A percentile compares a stretch with the other conserved stretches of the same genome.
phyloP scores from a whole-genome alignment of 345 rosid genomes.

The Brassica juncea region DNA sequence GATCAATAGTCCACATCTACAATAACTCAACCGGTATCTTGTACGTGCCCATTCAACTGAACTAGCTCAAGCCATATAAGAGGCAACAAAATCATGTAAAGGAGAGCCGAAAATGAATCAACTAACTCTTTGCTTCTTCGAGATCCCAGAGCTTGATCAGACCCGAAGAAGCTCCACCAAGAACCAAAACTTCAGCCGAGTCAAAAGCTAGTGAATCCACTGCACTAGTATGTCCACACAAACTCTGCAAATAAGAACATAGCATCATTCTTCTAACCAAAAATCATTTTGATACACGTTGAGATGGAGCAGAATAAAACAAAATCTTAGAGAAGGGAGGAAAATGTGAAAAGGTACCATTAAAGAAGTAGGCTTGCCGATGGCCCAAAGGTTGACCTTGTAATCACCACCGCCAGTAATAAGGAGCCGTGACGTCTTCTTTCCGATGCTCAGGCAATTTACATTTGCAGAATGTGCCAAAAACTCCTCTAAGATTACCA shows the following conservation, averaged over 20 bases:
- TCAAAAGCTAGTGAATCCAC: slow-evolving; percentile 47
- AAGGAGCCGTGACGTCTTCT: slow-evolving; percentile 71
- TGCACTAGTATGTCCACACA: slow-evolving; percentile 43
- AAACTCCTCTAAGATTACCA: slow-evolving; percentile 77
- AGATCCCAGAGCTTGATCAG: slow-evolving; percentile 45
- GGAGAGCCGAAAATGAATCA: slow-evolving; percentile 30
- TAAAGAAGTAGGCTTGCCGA: slow-evolving; percentile 81
- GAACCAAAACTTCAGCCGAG: slow-evolving; percentile 43
- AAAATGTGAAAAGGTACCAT: slow-evolving; percentile 55
- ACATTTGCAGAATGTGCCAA: slow-evolving; percentile 87
- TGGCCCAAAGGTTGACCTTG: slow-evolving; percentile 91
- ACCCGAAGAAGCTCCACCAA: slow-evolving; percentile 48
- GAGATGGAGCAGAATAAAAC: not conserved
- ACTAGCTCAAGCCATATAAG: not conserved
- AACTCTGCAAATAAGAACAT: slow-evolving; percentile 30
- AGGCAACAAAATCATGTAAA: not conserved
- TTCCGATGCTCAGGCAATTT: slow-evolving; percentile 78
- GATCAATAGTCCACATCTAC: not conserved
- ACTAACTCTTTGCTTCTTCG: slow-evolving; percentile 48
- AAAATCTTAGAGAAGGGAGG: not conserved
- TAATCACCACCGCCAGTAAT: slow-evolving; percentile 91
- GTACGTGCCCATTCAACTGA: not conserved
- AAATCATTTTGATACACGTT: not conserved
- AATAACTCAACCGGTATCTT: not conserved
- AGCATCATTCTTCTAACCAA: not conserved